Evolutionary conservation across 331 rosid species (phyloP).

Genomic region (Dryas integrifolia): DNA sequence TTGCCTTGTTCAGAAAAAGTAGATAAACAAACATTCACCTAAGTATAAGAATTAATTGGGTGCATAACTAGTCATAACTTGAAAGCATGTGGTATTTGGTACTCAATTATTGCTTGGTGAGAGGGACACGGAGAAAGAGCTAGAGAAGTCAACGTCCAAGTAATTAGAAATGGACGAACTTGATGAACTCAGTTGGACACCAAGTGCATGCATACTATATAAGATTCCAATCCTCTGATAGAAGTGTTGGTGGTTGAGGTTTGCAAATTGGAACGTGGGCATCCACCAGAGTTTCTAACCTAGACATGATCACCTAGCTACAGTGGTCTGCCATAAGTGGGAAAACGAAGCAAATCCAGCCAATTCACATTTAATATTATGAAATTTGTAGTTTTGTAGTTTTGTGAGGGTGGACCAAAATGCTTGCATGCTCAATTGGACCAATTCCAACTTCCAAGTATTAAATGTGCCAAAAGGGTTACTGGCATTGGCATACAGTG

Average conservation of each 20-base stretch:
- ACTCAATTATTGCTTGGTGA: background rate
- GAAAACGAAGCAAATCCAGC: background rate
- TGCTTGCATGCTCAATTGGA: background rate
- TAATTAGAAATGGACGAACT: background rate
- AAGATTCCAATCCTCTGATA: background rate
- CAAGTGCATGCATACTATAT: background rate
- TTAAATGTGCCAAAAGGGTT: background rate
- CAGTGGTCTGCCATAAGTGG: background rate
- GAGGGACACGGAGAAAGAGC: background rate
- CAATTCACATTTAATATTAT: background rate
- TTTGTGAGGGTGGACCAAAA: background rate
- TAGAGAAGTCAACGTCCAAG: slow-evolving; percentile 7
- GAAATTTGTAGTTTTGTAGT: background rate
- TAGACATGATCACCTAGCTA: background rate
- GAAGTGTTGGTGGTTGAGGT: slow-evolving; percentile 13
- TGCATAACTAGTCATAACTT: background rate
- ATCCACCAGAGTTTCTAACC: background rate
- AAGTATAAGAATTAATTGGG: background rate
- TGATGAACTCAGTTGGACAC: background rate
- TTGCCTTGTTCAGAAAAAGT: too few relatives aligned
- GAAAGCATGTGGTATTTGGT: slow-evolving; percentile 1
- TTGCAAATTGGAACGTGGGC: background rate
- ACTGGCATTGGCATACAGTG: too few relatives aligned
- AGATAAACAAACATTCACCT: too few relatives aligned
- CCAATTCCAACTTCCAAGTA: background rate